These are phyloP conservation scores for Carex parvula DNA, from an alignment of 176 grass and related monocot genomes.

Conservation along the genomic window DNA sequence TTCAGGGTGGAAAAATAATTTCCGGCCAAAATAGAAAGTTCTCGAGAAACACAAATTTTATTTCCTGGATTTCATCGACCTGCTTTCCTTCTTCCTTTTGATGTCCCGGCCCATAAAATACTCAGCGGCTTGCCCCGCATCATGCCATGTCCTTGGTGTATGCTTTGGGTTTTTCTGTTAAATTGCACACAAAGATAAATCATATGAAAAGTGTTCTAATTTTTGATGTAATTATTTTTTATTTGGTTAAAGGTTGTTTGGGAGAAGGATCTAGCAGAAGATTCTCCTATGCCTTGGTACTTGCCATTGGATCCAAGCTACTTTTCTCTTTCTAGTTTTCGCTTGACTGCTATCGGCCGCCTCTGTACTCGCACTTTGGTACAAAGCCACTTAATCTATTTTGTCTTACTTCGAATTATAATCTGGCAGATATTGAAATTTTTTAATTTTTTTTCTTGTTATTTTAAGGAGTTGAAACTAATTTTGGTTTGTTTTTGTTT, in stretches of 20 bases:
- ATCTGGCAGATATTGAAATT: background rate
- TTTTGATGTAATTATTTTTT: slow-evolving; percentile 14
- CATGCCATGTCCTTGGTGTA: background rate
- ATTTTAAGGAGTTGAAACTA: background rate
- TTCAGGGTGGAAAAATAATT: too few relatives aligned
- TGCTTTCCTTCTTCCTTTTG: too few relatives aligned
- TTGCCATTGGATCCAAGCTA: slow-evolving; percentile 74
- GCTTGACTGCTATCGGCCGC: slow-evolving; percentile 76
- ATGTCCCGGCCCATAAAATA: too few relatives aligned
- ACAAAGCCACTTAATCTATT: slow-evolving; percentile 3
- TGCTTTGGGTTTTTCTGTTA: background rate
- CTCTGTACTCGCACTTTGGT: slow-evolving; percentile 73
- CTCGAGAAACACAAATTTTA: too few relatives aligned
- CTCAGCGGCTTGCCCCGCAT: too few relatives aligned
- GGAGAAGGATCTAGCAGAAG: slow-evolving; percentile 77
- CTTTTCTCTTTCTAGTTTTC: slow-evolving; percentile 88
- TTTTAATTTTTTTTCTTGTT: background rate
- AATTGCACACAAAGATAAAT: background rate
- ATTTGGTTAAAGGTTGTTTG: slow-evolving; percentile 65
- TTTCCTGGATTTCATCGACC: too few relatives aligned
- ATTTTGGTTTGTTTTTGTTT: slow-evolving; percentile 16
- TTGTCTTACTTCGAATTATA: slow-evolving; percentile 9
- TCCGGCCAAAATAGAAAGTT: too few relatives aligned
- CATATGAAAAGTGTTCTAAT: background rate
- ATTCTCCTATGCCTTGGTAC: slow-evolving; percentile 92